Conservation (phyloP, 2,329 filamentous ascomycete species). For the Acrocalymma vagum region DNA sequence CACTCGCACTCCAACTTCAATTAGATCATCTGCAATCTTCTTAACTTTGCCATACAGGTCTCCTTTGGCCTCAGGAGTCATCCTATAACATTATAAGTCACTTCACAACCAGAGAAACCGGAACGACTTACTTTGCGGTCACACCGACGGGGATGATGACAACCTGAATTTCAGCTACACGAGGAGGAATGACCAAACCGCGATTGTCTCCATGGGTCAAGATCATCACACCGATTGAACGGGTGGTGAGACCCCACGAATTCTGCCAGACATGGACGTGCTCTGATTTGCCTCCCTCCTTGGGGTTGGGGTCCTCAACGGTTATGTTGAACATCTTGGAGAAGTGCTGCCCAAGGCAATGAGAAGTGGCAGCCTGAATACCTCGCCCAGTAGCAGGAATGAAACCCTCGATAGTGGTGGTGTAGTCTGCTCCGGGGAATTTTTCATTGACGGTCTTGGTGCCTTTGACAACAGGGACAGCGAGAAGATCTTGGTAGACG, state of each 20-base stretch:
- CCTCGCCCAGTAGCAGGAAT: slow-evolving; percentile 95
- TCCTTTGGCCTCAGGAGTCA: slow-evolving; percentile 75
- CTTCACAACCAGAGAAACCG: not conserved
- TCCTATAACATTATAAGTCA: slow-evolving; percentile 27
- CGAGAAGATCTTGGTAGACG: slow-evolving; percentile 92
- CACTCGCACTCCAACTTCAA: slow-evolving; percentile 76
- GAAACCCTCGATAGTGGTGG: slow-evolving; percentile 95
- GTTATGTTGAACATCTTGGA: slow-evolving; percentile 99
- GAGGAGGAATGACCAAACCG: slow-evolving; percentile 90
- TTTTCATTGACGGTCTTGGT: slow-evolving; percentile 98
- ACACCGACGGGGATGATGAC: slow-evolving; percentile 93
- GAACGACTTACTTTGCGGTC: slow-evolving; percentile 76
- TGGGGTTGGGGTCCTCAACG: slow-evolving; percentile 84
- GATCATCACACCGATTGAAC: slow-evolving; percentile 98
- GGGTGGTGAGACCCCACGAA: slow-evolving; percentile 97
- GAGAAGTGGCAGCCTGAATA: slow-evolving; percentile 95
- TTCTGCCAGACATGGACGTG: slow-evolving; percentile 97
- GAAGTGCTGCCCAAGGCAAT: slow-evolving; percentile 97
- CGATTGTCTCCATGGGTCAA: slow-evolving; percentile 98
- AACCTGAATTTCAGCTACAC: slow-evolving; percentile 85
- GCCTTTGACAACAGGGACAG: slow-evolving; percentile 92
- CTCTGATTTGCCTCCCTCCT: slow-evolving; percentile 66
- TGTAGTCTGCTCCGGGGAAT: slow-evolving; percentile 96
- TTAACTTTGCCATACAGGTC: slow-evolving; percentile 80
- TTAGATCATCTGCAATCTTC: slow-evolving; percentile 73